phyloP scores from a whole-genome alignment of 2,329 filamentous ascomycete genomes.

The Colletotrichum cuscutae region DNA sequence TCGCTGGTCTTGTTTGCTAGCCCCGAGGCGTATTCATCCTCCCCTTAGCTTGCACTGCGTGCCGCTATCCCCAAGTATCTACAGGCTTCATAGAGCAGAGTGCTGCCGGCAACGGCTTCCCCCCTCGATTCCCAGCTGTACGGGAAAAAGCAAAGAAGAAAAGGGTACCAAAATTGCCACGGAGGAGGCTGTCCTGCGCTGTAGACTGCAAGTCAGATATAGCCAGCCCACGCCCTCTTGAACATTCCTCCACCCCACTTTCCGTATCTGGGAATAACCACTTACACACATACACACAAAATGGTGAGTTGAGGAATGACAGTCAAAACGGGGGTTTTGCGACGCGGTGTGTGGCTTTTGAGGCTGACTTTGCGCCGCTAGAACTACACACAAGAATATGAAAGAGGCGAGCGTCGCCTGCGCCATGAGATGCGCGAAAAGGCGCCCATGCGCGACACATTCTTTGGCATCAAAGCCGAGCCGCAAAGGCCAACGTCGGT shows the following conservation, averaged over 20 bases:
- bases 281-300: constrained; percentile 36
- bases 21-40: constrained; percentile 3
- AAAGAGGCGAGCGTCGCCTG: constrained; percentile 48
- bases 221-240: constrained; percentile 26
- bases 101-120: constrained; percentile 51
- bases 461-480: constrained; percentile 68
- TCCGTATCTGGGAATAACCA: constrained; percentile 27
- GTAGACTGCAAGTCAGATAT: constrained; percentile 32
- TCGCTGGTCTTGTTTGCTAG: constrained; percentile 41
- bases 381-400: constrained; percentile 49
- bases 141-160: constrained; percentile 34
- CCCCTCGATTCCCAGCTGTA: constrained; percentile 15
- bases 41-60: constrained; percentile 11
- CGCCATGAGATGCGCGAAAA: constrained; percentile 65
- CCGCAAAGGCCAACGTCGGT: constrained; percentile 73
- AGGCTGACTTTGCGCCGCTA: constrained; percentile 35
- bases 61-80: not conserved
- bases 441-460: constrained; percentile 61
- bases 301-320: constrained; percentile 46
- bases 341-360: not conserved
- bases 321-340: not conserved
- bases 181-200: constrained; percentile 20
- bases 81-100: constrained; percentile 22
- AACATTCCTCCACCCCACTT: constrained; percentile 17
- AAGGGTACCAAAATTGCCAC: constrained; percentile 18